Evolutionary conservation across 441 rosid genomes (phyloP), one percentile per base, ranked within the genome.

Genomic region (Breynia disticha): DNA sequence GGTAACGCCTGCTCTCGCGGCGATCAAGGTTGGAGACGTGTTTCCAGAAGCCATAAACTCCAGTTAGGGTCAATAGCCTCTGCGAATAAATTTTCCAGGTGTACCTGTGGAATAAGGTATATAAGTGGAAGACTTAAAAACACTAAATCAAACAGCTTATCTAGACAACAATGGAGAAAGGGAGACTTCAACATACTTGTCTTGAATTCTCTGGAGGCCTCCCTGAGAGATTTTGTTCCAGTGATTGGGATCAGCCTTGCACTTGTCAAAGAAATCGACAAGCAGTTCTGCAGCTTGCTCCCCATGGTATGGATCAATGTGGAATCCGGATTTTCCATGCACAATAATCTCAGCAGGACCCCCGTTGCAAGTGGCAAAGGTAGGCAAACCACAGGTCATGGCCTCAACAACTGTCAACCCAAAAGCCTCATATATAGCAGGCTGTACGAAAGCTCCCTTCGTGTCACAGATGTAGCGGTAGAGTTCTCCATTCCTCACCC

Each of bases 311-410:
- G 98, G 96, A 62, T 90, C 96, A 17, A 90, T 87, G 52, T 90
- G 80, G 87, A 66, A 90, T 11, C 98, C 98, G 0, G 98, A 90
- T 63, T 81, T 81, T 5, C 95, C 91, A 1, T 87, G 70, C 54
- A 82, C 95, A 17, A 86, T 84, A 62, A 90, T 90, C 82, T 87
- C 98, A 20, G 97, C 97, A 0, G 97, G 97, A 14, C 97, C 97
- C 42, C 97, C 96, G 12, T 90, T 81, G 66, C 87, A 81, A 11
- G 97, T 90, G 2, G 97, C 97, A 19, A 90, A 84, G 16, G 96
- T 90, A 0, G 96, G 97, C 67, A 90, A 57, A 4, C 97, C 97
- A 65, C 96, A 90, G 19, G 90, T 76, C 97, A 90, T 90, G 61
- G 97, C 90, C 80, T 90, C 97, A 3, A 90, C 85, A 12, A 87